Evolutionary conservation across 257 asterid species (phyloP).

Genomic region (Solanum infundibuliforme): DNA sequence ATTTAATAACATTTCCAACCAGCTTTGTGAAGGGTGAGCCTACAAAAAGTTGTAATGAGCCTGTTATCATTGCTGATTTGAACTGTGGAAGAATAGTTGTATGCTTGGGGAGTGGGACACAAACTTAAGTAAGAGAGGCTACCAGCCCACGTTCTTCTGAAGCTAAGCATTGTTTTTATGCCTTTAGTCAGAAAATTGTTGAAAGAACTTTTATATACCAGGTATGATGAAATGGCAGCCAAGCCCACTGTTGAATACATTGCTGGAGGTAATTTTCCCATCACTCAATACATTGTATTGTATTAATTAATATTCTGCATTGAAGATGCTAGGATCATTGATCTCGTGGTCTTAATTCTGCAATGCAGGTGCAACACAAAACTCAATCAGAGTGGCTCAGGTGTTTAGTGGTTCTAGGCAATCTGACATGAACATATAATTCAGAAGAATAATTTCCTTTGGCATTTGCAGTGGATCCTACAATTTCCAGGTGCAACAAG

Average conservation of each 20-base stretch:
- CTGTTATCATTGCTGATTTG: neutral
- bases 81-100: neutral
- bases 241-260: conserved; percentile 76
- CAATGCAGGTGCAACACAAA: conserved; percentile 85
- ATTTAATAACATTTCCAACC: neutral
- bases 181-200: neutral
- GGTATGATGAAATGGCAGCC: conserved; percentile 88
- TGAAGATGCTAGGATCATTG: neutral
- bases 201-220: conserved; percentile 12
- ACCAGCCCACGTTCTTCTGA: neutral
- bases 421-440: neutral
- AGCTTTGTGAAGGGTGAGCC: neutral
- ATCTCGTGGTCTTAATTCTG: neutral
- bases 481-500: conserved; percentile 77
- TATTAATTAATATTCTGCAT: neutral
- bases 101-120: neutral
- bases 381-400: conserved; percentile 95
- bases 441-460: neutral
- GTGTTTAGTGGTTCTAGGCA: conserved; percentile 18
- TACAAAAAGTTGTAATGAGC: neutral
- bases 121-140: neutral
- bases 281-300: neutral
- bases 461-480: conserved; percentile 36
- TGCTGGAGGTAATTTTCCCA: conserved; percentile 74
- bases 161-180: neutral